Base-by-base conservation (phyloP, 345 rosid species). In the Litchi chinensis region DNA sequence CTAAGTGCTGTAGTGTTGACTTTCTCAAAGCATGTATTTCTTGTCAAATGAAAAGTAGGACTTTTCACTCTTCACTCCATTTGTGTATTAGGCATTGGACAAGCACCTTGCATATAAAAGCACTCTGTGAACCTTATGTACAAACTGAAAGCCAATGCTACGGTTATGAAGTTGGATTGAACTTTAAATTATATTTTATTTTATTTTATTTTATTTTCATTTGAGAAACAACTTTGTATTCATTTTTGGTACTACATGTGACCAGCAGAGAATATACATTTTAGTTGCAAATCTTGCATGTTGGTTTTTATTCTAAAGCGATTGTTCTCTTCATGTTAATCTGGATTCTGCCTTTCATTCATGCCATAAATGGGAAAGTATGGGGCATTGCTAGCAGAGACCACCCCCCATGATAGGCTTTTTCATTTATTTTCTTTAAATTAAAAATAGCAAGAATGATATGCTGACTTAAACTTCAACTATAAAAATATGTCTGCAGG, bases 401-500 rank as follows among this genome's bases (percentile, higher is more conserved):
- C 13, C 24, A 40, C 37, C 50, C 5, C 21, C n/a, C 52, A 22
- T 67, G 15, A 9, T 67, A 10, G 3, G 39, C 9, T 22, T 69
- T 10, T 56, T 11, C 0, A 7, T 32, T 56, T 56, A 37, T 11
- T 39, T 72, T 32, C 44, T 57, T 72, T 37, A 37, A 10, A 39
- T 57, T 26, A 32, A 4, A 39, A 6, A 19, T 57, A 5, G 6
- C 59, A 54, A 39, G 44, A 41, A 50, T n/a, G 28, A 71, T 71
- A 52, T 12, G 44, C 39, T 10, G 9, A 18, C 59, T 22, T 54
- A 15, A 16, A 70, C 44, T 41, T 73, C 48, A 19, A 48, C 12
- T 2, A 24, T 10, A 28, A 68, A 70, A 73, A 65, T 65, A 8
- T 71, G 65, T 67, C 70, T 81, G 79, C 86, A 93, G 98, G 95